These are phyloP conservation scores for Naganishia vaughanmartiniae DNA, from an alignment of 768 basidiomycete species.

Conservation along the genomic window DNA sequence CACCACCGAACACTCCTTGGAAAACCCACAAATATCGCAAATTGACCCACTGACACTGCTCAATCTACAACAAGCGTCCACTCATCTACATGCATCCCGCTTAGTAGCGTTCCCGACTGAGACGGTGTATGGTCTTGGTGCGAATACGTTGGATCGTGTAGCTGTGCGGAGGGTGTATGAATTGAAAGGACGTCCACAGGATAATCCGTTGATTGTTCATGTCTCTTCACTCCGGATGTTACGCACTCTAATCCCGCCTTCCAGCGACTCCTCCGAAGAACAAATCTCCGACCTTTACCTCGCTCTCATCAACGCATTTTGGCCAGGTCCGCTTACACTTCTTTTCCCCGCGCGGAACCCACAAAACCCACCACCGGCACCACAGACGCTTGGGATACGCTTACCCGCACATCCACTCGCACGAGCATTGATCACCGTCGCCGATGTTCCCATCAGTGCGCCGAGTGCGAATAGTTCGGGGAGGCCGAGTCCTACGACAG, in stretches of 20 bases:
- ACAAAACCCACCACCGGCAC: conserved; percentile 39
- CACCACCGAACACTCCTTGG: conserved; percentile 21
- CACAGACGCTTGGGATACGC: conserved; percentile 66
- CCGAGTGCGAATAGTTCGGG: conserved; percentile 94
- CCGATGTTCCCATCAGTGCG: conserved; percentile 78
- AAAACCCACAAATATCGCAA: conserved; percentile 31
- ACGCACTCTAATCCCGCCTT: conserved; percentile 63
- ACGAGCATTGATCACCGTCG: conserved; percentile 74
- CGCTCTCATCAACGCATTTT: conserved; percentile 75
- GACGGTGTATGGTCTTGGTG: conserved; percentile 97
- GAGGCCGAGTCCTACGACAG: conserved; percentile 87
- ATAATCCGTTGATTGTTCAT: conserved; percentile 97
- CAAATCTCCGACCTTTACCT: conserved; percentile 65
- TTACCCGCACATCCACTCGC: conserved; percentile 95
- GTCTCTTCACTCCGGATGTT: conserved; percentile 85
- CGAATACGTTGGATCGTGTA: conserved; percentile 62
- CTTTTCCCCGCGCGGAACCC: conserved; percentile 72
- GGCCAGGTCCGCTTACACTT: conserved; percentile 92
- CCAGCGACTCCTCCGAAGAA: conserved; percentile 36
- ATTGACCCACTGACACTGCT: conserved; percentile 34
- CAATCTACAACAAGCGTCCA: conserved; percentile 39
- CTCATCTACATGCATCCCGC: conserved; percentile 40
- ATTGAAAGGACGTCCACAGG: conserved; percentile 85
- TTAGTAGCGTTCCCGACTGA: conserved; percentile 87
- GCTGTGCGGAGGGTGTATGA: conserved; percentile 75